Conservation (phyloP, 1,139 yeast genomes). For the Kodamaea sp. region DNA sequence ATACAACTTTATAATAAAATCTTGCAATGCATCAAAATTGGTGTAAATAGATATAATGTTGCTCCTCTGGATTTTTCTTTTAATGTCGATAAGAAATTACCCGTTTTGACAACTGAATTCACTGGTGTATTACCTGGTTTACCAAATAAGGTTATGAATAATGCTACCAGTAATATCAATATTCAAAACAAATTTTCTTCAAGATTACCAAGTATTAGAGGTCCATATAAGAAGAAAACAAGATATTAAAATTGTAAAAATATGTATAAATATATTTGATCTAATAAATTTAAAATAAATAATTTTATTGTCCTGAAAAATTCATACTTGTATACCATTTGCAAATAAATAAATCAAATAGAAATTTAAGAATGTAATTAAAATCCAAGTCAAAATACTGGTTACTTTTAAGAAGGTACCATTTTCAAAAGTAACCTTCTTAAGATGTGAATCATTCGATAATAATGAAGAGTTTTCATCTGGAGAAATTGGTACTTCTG, state of each 20-base stretch:
- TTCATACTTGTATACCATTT: slow-evolving; percentile 61
- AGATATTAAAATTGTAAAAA: slow-evolving; percentile 12
- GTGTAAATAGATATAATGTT: slow-evolving; percentile 27
- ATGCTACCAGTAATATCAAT: slow-evolving; percentile 11
- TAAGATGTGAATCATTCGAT: slow-evolving; percentile 7
- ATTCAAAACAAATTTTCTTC: slow-evolving; percentile 11
- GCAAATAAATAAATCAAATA: slow-evolving; percentile 68
- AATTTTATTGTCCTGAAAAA: slow-evolving; percentile 1
- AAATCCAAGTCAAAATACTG: slow-evolving; percentile 64
- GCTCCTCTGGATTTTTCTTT: slow-evolving; percentile 30
- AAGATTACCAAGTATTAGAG: slow-evolving; percentile 41
- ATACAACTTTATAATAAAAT: slow-evolving; percentile 40
- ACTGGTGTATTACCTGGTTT: slow-evolving; percentile 78
- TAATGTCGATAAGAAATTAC: slow-evolving; percentile 46
- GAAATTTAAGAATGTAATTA: slow-evolving; percentile 68
- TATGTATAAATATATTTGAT: background rate
- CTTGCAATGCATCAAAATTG: slow-evolving; percentile 30
- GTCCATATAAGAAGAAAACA: slow-evolving; percentile 39
- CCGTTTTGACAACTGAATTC: slow-evolving; percentile 71
- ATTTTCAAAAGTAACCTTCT: slow-evolving; percentile 53
- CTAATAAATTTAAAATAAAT: slow-evolving; percentile 2
- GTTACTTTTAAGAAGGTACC: slow-evolving; percentile 50
- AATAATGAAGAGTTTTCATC: slow-evolving; percentile 12
- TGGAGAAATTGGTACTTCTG: background rate
- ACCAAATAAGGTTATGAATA: slow-evolving; percentile 16